Percentiles rank a stretch among this genome's conserved stretches.
Conservation (phyloP, 2,329 filamentous ascomycete species). For the Neoascochyta sp. region DNA sequence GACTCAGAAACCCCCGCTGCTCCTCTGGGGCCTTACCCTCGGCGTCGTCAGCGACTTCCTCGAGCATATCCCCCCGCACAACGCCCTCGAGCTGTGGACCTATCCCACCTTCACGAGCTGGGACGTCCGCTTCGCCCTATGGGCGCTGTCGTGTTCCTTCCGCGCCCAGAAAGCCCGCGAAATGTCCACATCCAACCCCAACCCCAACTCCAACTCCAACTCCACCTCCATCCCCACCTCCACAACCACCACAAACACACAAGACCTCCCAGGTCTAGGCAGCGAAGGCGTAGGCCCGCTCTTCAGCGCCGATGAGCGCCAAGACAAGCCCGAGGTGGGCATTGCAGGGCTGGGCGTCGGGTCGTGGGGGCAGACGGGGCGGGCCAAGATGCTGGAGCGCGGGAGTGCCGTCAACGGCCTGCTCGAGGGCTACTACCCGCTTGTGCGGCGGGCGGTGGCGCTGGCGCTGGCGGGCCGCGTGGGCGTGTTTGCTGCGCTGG, state of each 20-base stretch:
- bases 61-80: conserved; percentile 62
- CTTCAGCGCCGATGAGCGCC: conserved; percentile 12
- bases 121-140: conserved; percentile 59
- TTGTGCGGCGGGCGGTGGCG: conserved; percentile 47
- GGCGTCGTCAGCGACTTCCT: conserved; percentile 66
- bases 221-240: conserved; percentile 4
- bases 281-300: conserved; percentile 20
- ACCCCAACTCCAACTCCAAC: conserved; percentile 1
- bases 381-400: conserved; percentile 38
- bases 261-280: conserved; percentile 22
- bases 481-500: conserved; percentile 19
- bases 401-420: conserved; percentile 46
- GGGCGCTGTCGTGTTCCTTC: conserved; percentile 57
- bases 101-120: conserved; percentile 65
- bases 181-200: conserved; percentile 18
- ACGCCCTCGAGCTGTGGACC: conserved; percentile 60
- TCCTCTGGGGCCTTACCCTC: conserved; percentile 67
- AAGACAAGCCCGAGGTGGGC: conserved; percentile 42
- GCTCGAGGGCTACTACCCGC: conserved; percentile 53
- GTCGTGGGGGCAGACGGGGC: conserved; percentile 34
- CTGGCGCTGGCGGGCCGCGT: conserved; percentile 41
- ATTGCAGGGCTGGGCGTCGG: conserved; percentile 46
- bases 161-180: conserved; percentile 37
- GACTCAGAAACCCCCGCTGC: conserved; percentile 46
- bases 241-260: conserved; percentile 17